A percentile compares a stretch with the other conserved stretches of the same genome.
Conservation (phyloP, 495 filamentous ascomycete genomes). For the Neurospora sublineolata region DNA sequence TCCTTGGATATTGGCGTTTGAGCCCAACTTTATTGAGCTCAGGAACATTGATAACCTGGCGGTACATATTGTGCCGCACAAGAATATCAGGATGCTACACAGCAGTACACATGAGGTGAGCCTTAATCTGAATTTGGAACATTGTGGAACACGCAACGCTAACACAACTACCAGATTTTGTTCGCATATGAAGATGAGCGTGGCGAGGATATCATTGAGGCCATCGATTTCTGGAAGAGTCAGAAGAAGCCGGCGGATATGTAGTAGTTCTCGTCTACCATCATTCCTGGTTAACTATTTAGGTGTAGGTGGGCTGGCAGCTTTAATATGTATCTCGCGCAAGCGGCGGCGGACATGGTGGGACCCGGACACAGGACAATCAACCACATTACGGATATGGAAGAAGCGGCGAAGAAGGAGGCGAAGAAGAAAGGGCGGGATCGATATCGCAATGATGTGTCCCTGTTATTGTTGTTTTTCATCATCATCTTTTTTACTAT, state of each 20-base stretch:
- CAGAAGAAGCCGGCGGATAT: slow-evolving; percentile 29
- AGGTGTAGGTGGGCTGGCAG: not conserved
- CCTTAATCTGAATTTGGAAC: not conserved
- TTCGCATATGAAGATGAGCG: slow-evolving; percentile 95
- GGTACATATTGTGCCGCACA: slow-evolving; percentile 88
- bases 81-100: slow-evolving; percentile 94
- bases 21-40: slow-evolving; percentile 97
- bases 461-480: not conserved
- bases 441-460: not conserved
- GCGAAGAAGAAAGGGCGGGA: not conserved
- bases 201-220: slow-evolving; percentile 89
- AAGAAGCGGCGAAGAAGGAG: not conserved
- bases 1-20: slow-evolving; percentile 94
- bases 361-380: not conserved
- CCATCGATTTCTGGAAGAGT: slow-evolving; percentile 91
- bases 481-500: not conserved
- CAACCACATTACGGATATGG: not conserved
- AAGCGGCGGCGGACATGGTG: not conserved
- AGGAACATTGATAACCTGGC: slow-evolving; percentile 85
- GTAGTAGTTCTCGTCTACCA: not conserved
- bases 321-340: not conserved
- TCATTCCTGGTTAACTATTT: not conserved
- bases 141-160: not conserved
- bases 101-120: slow-evolving; percentile 89
- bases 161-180: slow-evolving; percentile 52